A percentile compares a stretch with the other conserved stretches of the same genome.
phyloP scores from a whole-genome alignment of 2,329 filamentous ascomycete genomes.

The Scedosporium minutisporum region DNA sequence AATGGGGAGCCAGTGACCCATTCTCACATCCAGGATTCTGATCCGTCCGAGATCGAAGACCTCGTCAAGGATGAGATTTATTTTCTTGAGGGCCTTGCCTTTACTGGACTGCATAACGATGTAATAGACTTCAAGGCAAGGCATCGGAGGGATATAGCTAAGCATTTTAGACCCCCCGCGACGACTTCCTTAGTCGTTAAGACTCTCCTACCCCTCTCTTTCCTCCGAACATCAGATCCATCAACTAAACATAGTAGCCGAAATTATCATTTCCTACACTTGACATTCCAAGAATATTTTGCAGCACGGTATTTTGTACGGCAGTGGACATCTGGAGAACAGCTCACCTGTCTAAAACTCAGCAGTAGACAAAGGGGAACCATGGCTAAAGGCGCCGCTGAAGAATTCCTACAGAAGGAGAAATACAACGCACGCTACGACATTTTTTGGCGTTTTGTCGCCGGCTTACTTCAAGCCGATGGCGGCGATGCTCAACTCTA shows the following conservation, averaged over 20 bases:
- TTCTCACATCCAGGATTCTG: background rate
- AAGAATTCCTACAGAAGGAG: slow-evolving; percentile 19
- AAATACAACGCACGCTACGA: slow-evolving; percentile 30
- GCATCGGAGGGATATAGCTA: slow-evolving; percentile 13
- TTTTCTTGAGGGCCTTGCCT: slow-evolving; percentile 23
- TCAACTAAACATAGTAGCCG: slow-evolving; percentile 7
- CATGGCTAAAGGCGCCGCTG: slow-evolving; percentile 4
- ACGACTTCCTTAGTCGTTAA: slow-evolving; percentile 9
- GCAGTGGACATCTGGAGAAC: slow-evolving; percentile 16
- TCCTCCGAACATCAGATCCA: slow-evolving; percentile 23
- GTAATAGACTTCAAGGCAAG: slow-evolving; percentile 21
- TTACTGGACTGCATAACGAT: slow-evolving; percentile 23
- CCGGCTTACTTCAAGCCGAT: slow-evolving; percentile 22
- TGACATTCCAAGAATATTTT: slow-evolving; percentile 34
- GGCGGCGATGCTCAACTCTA: slow-evolving; percentile 1
- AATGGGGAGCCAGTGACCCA: slow-evolving; percentile 2
- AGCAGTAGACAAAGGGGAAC: background rate
- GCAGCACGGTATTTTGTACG: slow-evolving; percentile 28
- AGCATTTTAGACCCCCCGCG: slow-evolving; percentile 8
- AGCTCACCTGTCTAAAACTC: slow-evolving; percentile 11
- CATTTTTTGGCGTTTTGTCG: slow-evolving; percentile 31
- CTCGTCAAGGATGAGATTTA: slow-evolving; percentile 12
- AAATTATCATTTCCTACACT: slow-evolving; percentile 30
- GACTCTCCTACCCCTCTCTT: slow-evolving; percentile 21
- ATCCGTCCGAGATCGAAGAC: slow-evolving; percentile 2